Percentiles rank a stretch among this genome's conserved stretches.
Evolutionary conservation across 2,329 filamentous ascomycete species (phyloP).

Genomic region (Alternaria arborescens): DNA sequence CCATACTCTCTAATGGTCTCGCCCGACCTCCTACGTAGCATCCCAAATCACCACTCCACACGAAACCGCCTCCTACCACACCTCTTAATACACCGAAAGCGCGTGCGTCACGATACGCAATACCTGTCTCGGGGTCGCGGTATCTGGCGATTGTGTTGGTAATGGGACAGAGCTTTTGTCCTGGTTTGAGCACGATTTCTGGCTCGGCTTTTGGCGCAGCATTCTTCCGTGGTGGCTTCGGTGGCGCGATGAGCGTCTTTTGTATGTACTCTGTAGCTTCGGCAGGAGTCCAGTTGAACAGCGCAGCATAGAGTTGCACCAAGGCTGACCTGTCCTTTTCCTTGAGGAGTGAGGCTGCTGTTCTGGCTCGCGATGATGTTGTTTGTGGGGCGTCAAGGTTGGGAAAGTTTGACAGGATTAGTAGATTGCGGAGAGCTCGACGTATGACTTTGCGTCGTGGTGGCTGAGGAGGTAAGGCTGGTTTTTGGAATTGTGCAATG

Average conservation of each 20-base stretch:
- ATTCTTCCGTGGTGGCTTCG: conserved; percentile 51
- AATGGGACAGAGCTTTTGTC: conserved; percentile 71
- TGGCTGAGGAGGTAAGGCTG: conserved; percentile 28
- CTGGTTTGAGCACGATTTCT: conserved; percentile 34
- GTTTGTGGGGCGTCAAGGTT: conserved; percentile 53
- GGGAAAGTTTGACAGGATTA: conserved; percentile 61
- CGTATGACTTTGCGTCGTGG: conserved; percentile 52
- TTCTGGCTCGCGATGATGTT: conserved; percentile 57
- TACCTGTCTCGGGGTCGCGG: conserved; percentile 81
- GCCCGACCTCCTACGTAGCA: conserved; percentile 77
- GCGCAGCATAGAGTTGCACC: conserved; percentile 62
- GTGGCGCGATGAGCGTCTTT: conserved; percentile 55
- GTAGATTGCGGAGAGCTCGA: conserved; percentile 64
- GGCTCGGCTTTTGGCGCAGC: conserved; percentile 30
- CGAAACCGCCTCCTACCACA: conserved; percentile 75
- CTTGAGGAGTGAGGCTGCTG: conserved; percentile 52
- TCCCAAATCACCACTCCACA: conserved; percentile 82
- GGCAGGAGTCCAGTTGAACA: conserved; percentile 45
- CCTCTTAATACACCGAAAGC: conserved; percentile 85
- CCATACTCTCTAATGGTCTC: conserved; percentile 39
- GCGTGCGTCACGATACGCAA: conserved; percentile 79
- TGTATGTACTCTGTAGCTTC: conserved; percentile 43
- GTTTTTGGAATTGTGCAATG: conserved; percentile 35
- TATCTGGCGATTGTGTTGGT: conserved; percentile 84
- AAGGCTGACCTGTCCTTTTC: conserved; percentile 57